A percentile compares a stretch with the other conserved stretches of the same genome.
These are phyloP conservation scores for Nepenthes gracilis DNA, from an alignment of 148 eudicot species.

Conservation along the genomic window DNA sequence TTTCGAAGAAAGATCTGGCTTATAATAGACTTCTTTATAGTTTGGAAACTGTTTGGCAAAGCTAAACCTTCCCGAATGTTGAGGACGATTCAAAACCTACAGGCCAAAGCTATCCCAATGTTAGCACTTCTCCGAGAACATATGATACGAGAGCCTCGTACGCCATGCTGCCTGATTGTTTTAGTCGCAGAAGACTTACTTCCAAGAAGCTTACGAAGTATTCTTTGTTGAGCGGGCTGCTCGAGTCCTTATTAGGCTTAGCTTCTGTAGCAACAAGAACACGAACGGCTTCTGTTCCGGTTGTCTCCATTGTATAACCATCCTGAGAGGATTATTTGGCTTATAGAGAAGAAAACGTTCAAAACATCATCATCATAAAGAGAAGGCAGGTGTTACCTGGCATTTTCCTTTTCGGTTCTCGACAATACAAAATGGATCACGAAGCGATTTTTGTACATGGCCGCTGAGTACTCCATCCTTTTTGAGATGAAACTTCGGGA, in stretches of 20 bases:
- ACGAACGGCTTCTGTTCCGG: slow-evolving; percentile 37
- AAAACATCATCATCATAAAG: background rate
- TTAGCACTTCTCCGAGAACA: background rate
- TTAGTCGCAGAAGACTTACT: background rate
- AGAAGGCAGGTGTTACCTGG: slow-evolving; percentile 25
- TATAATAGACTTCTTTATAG: slow-evolving; percentile 32
- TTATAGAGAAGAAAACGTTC: background rate
- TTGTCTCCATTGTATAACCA: slow-evolving; percentile 59
- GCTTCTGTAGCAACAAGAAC: slow-evolving; percentile 74
- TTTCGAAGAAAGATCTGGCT: slow-evolving; percentile 42
- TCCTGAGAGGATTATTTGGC: slow-evolving; percentile 33
- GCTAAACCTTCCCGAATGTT: slow-evolving; percentile 66
- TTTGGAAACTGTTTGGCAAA: slow-evolving; percentile 60
- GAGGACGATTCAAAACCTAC: slow-evolving; percentile 47
- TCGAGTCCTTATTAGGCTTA: slow-evolving; percentile 41
- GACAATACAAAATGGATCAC: slow-evolving; percentile 63
- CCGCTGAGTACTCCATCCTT: slow-evolving; percentile 76
- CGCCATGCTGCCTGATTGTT: background rate
- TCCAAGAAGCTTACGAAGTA: slow-evolving; percentile 53
- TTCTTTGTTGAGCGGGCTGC: slow-evolving; percentile 35
- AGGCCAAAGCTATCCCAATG: background rate
- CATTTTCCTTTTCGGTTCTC: slow-evolving; percentile 61
- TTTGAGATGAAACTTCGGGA: slow-evolving; percentile 39
- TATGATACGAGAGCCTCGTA: background rate
- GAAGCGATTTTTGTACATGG: slow-evolving; percentile 67